Conservation (phyloP, 2,329 filamentous ascomycete genomes). For the Scleromitrula shiraiana region DNA sequence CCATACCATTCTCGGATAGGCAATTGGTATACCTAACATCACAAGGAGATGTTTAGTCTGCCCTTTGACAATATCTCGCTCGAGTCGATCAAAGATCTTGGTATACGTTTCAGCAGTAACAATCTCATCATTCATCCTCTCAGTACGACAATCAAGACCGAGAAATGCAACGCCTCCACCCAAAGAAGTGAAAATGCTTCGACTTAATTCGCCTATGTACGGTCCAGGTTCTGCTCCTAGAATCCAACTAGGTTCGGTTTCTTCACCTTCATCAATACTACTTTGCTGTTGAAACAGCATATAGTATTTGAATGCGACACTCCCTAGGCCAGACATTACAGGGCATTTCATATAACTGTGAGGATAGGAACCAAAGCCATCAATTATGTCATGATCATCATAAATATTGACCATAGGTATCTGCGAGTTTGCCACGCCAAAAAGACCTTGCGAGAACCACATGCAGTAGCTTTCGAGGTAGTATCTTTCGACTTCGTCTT, state of each 20-base stretch:
- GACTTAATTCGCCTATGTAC: constrained; percentile 80
- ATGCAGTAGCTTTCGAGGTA: constrained; percentile 82
- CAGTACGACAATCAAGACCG: constrained; percentile 84
- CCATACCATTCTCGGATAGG: constrained; percentile 71
- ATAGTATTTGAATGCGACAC: constrained; percentile 96
- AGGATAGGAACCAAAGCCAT: constrained; percentile 89
- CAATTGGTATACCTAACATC: constrained; percentile 74
- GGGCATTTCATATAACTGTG: constrained; percentile 85
- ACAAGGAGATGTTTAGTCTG: constrained; percentile 87
- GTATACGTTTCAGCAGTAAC: constrained; percentile 76
- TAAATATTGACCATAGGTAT: constrained; percentile 99
- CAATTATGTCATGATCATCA: constrained; percentile 89
- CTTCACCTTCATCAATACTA: constrained; percentile 68
- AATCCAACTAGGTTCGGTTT: constrained; percentile 85
- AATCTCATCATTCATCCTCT: constrained; percentile 77
- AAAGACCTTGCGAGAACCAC: constrained; percentile 96
- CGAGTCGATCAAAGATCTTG: constrained; percentile 76
- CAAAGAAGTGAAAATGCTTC: constrained; percentile 77
- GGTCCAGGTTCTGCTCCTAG: constrained; percentile 73
- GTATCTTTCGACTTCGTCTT: constrained; percentile 79
- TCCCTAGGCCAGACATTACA: constrained; percentile 82
- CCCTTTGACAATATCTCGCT: constrained; percentile 72
- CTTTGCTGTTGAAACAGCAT: constrained; percentile 98
- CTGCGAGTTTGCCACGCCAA: constrained; percentile 84
- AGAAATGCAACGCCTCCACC: constrained; percentile 74